These are phyloP conservation scores for Xylaria venustula DNA, from an alignment of 495 filamentous ascomycete genomes.

Conservation along the genomic window DNA sequence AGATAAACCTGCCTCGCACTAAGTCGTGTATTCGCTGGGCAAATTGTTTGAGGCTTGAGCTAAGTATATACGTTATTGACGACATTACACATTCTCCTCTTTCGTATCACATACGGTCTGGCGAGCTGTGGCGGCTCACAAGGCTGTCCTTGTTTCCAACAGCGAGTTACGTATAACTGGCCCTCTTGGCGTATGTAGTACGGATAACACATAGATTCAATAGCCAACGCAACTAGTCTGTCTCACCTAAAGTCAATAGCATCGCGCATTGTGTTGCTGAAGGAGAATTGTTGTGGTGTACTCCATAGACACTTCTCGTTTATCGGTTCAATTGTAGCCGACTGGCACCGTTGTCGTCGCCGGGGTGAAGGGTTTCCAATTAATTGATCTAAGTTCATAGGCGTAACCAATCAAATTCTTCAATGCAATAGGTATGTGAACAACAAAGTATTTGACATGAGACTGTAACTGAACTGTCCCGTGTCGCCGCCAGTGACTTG, in stretches of 20 bases:
- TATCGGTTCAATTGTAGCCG: background rate
- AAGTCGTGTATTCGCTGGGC: too few relatives aligned
- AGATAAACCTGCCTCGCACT: too few relatives aligned
- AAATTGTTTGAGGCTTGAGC: too few relatives aligned
- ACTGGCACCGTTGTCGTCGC: background rate
- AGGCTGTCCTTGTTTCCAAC: background rate
- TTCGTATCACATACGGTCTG: background rate
- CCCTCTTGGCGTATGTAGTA: background rate
- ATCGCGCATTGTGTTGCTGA: background rate
- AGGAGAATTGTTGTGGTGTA: background rate
- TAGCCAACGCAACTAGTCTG: background rate
- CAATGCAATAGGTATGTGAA: too few relatives aligned
- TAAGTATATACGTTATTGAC: too few relatives aligned
- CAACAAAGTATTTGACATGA: too few relatives aligned
- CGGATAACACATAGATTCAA: background rate
- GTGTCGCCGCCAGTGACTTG: too few relatives aligned
- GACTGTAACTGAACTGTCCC: background rate
- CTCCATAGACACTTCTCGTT: background rate
- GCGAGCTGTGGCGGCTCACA: background rate
- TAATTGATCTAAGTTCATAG: background rate
- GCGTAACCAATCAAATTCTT: too few relatives aligned
- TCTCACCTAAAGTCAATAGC: background rate
- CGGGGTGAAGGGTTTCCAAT: background rate
- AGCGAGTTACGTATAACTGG: background rate
- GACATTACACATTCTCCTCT: too few relatives aligned